Evolutionary conservation across 2,329 filamentous ascomycete genomes (phyloP).

Genomic region (Lecanicillium sp.): DNA sequence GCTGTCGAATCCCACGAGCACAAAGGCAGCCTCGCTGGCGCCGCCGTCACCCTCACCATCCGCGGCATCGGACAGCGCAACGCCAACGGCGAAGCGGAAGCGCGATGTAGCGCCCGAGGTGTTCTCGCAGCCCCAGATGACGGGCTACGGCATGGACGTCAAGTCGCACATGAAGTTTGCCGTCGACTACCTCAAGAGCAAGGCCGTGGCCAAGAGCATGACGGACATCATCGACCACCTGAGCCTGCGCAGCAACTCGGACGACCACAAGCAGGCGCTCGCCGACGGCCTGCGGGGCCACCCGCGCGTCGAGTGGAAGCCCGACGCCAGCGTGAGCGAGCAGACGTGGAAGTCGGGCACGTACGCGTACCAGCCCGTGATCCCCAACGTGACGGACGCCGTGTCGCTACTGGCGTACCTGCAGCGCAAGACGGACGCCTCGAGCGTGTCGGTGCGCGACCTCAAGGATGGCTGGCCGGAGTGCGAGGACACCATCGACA

Average conservation of each 20-base stretch:
- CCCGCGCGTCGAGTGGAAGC: slow-evolving; percentile 49
- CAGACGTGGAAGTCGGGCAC: slow-evolving; percentile 61
- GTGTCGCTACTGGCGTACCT: slow-evolving; percentile 74
- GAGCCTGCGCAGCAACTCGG: slow-evolving; percentile 56
- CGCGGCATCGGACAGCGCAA: slow-evolving; percentile 50
- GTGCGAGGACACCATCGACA: slow-evolving; percentile 69
- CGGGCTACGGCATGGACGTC: slow-evolving; percentile 69
- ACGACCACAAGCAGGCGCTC: slow-evolving; percentile 56
- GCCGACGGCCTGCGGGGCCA: slow-evolving; percentile 60
- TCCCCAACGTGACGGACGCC: slow-evolving; percentile 68
- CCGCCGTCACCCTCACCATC: slow-evolving; percentile 58
- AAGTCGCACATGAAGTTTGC: slow-evolving; percentile 85
- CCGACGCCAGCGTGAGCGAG: slow-evolving; percentile 51
- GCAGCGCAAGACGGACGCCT: slow-evolving; percentile 72
- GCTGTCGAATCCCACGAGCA: slow-evolving; percentile 45
- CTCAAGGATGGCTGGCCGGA: slow-evolving; percentile 93
- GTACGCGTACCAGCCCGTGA: slow-evolving; percentile 79
- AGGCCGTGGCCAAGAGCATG: slow-evolving; percentile 61
- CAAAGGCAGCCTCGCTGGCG: slow-evolving; percentile 36
- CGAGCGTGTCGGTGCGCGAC: slow-evolving; percentile 77
- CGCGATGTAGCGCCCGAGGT: slow-evolving; percentile 47
- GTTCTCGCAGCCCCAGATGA: slow-evolving; percentile 71
- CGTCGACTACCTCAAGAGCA: slow-evolving; percentile 71
- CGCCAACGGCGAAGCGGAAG: slow-evolving; percentile 57
- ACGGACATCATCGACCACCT: slow-evolving; percentile 74